These are phyloP conservation scores for Rhypophila decipiens DNA, from an alignment of 495 filamentous ascomycete species.

Conservation along the genomic window DNA sequence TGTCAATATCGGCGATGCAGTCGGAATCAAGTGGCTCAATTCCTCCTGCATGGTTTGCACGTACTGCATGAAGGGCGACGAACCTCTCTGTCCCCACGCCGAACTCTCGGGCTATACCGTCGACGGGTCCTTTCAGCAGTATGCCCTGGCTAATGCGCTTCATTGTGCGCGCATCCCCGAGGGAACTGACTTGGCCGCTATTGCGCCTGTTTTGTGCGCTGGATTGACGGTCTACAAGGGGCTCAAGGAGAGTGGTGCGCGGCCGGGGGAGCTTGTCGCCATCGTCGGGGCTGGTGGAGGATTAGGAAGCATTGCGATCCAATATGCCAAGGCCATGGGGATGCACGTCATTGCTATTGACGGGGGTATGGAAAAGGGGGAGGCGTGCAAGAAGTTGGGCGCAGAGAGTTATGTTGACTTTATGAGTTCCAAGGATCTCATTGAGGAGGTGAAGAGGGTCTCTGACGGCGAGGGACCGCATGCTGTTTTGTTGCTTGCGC, in stretches of 20 bases:
- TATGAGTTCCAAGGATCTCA: conserved; percentile 60
- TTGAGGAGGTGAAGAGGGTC: conserved; percentile 67
- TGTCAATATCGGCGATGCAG: conserved; percentile 69
- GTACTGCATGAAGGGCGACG: conserved; percentile 60
- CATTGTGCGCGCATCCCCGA: conserved; percentile 72
- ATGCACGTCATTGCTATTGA: conserved; percentile 74
- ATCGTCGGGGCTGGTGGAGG: conserved; percentile 83
- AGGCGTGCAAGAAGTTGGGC: conserved; percentile 63
- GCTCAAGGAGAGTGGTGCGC: conserved; percentile 65
- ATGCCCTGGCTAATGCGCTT: conserved; percentile 72
- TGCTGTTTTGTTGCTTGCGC: conserved; percentile 76
- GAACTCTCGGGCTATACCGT: conserved; percentile 79
- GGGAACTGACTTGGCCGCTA: conserved; percentile 61
- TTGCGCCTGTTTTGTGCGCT: conserved; percentile 77
- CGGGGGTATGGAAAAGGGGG: conserved; percentile 65
- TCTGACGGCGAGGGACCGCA: conserved; percentile 73
- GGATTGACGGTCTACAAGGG: conserved; percentile 88
- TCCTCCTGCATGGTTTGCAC: conserved; percentile 68
- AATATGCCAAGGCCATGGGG: conserved; percentile 85
- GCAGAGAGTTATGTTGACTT: conserved; percentile 72
- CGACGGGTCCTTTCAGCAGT: conserved; percentile 87
- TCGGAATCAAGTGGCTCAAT: conserved; percentile 86
- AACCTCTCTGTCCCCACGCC: conserved; percentile 66
- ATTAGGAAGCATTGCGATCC: conserved; percentile 66
- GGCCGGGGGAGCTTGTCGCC: conserved; percentile 68